Base-by-base conservation (phyloP, 345 rosid species). In the Gossypium arboreum region DNA sequence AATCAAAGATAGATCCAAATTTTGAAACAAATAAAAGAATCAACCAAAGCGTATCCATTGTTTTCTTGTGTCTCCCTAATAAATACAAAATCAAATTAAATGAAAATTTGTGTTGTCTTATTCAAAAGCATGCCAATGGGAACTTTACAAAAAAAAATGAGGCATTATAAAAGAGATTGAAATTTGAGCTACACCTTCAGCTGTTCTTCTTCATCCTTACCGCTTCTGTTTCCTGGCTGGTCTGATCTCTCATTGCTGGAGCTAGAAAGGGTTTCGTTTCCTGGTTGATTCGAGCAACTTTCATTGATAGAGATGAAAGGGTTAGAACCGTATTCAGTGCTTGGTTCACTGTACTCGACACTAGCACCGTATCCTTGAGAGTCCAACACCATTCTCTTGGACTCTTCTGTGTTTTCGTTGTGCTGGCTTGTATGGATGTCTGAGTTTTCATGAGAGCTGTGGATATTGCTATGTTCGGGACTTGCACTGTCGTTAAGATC, bases 251-350 rank as follows among this genome's bases (percentile, higher is more conserved):
- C 95, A 1, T 92, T 83, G 85, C 97, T 94, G 0, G 98, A 91
- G 27, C 94, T 5, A 5, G 41, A 34, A 34, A 5, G 41, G 41
- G 41, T 84, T 90, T 90, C 86, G 82, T 79, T 80, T 88, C 89
- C 18, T 86, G 77, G 60, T 90, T 91, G 48, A 80, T 79, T 45
- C 81, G 81, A 58, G 84, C 92, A 34, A 34, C 41, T 45, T 34
- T 88, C 95, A 2, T 92, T 84, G 85, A 94, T 94, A 0, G 97
- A 90, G 27, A 20, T 91, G 0, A 94, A 92, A 16, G 94, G 95
- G 75, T 88, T 59, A 58, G 84, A 63, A 2, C 97, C 93, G 22
- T 85, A 90, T 80, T 92, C 98, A 5, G 96, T 89, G 9, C 97
- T 91, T 0, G 85, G 83, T 43, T 68, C 86, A 71, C 94, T 87